A percentile compares a stretch with the other conserved stretches of the same genome.
phyloP scores from a whole-genome alignment of 2,329 filamentous ascomycete genomes.

The Lachnum nothofagi region DNA sequence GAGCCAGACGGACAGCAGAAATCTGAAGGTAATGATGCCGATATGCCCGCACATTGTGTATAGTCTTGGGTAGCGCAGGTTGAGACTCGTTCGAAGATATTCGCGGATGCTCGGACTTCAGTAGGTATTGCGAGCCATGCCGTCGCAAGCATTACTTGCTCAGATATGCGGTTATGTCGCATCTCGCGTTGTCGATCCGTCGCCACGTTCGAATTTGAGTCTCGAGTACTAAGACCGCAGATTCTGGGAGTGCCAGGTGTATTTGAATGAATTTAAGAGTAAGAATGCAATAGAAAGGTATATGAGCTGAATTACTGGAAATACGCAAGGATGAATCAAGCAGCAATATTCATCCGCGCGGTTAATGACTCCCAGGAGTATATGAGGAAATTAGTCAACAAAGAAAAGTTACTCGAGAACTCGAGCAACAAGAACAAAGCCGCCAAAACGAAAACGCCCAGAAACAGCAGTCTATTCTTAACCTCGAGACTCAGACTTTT shows the following conservation, averaged over 20 bases:
- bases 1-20: conserved; percentile 60
- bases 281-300: conserved; percentile 2
- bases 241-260: no score
- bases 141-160: conserved; percentile 17
- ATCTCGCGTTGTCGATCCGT: conserved; percentile 12
- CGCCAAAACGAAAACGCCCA: conserved; percentile 13
- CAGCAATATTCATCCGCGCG: conserved; percentile 4
- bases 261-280: not conserved
- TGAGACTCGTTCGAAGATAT: conserved; percentile 41
- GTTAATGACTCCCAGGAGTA: conserved; percentile 24
- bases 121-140: conserved; percentile 33
- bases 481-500: conserved; percentile 5
- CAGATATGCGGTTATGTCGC: conserved; percentile 14
- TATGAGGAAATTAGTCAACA: conserved; percentile 14
- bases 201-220: not conserved
- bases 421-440: conserved; percentile 26
- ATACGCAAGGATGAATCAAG: conserved; percentile 2
- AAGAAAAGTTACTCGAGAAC: conserved; percentile 27
- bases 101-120: conserved; percentile 37
- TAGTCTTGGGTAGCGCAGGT: conserved; percentile 49
- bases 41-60: conserved; percentile 45
- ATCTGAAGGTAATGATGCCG: conserved; percentile 49
- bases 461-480: conserved; percentile 13
- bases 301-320: not conserved
- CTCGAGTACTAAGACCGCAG: not conserved